Evolutionary conservation across 345 rosid genomes (phyloP).

Genomic region (Eutrema heterophyllum): DNA sequence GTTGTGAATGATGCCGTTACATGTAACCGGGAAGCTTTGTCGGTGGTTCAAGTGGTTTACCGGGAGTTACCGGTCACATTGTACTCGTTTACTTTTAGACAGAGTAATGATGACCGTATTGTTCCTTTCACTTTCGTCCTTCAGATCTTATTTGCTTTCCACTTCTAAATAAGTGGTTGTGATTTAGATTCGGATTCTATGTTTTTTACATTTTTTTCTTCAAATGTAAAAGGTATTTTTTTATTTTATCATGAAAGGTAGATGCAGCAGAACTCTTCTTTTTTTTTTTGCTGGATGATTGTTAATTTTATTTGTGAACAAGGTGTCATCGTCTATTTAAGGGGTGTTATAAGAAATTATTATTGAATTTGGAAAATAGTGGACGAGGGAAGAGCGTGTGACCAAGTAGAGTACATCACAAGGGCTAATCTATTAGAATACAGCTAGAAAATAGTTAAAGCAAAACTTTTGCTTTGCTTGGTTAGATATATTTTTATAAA

Average conservation of each 20-base stretch:
- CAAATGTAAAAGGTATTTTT: background rate
- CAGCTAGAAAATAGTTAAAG: background rate
- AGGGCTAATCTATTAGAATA: background rate
- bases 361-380: background rate
- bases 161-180: constrained; percentile 1
- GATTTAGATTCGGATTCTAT: constrained; percentile 1
- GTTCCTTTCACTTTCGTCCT: constrained; percentile 9
- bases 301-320: background rate
- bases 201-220: background rate
- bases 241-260: background rate
- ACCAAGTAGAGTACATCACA: background rate
- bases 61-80: constrained; percentile 20
- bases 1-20: constrained; percentile 14
- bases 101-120: constrained; percentile 16
- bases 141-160: constrained; percentile 16
- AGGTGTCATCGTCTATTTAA: background rate
- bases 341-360: background rate
- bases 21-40: constrained; percentile 26
- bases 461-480: background rate
- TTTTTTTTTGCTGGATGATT: background rate
- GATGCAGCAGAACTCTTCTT: background rate
- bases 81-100: constrained; percentile 10
- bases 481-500: background rate
- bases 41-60: constrained; percentile 28
- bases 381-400: background rate